Evolutionary conservation across 176 grass and related monocot species (phyloP), one percentile per base, ranked within the genome.

Genomic region (Musa beccarii): DNA sequence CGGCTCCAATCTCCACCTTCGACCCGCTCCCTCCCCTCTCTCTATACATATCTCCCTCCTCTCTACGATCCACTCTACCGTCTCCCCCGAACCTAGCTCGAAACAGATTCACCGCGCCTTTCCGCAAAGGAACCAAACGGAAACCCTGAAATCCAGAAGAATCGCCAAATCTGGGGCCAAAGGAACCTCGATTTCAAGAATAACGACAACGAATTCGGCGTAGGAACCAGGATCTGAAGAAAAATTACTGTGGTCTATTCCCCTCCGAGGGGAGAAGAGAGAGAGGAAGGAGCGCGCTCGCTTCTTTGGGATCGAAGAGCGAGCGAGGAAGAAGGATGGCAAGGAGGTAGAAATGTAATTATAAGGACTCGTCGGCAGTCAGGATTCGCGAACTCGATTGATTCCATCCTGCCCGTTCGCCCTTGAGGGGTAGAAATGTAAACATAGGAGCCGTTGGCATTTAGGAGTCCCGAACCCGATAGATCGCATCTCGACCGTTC

Each of bases 11-110:
- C 11, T 71, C 78, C 51, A 67, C 78, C 55, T 68, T 69, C 51
- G 77, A 17, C 77, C 69, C 81, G 16, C 68, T 69, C 66, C 79
- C 84, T 24, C 84, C 78, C 64, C 78, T 64, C 64, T 83, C 81
- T 29, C 69, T 76, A 67, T 86, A 75, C 87, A 89, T 86, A 22
- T 74, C 69, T 50, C 25, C 61, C 43, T 70, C 71, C 64, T 75
- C 65, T 75, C 65, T 73, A 68, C 73, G 63, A 49, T 52, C 75
- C 72, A 75, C 20, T 43, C 63, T 24, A 63, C 23, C 63, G 11
- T 12, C 59, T 54, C 21, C 68, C 63, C 83, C 9, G 23, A 65
- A 12, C 23, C 22, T 10, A 11, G 21, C 63, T 65, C 63, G 23
- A 65, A 22, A 22, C 24, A n/a, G 21, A 65, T 65, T 65, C 63